A percentile compares a stretch with the other conserved stretches of the same genome.
Evolutionary conservation across 2,329 filamentous ascomycete species (phyloP).

Genomic region (Xylariaceae sp.): DNA sequence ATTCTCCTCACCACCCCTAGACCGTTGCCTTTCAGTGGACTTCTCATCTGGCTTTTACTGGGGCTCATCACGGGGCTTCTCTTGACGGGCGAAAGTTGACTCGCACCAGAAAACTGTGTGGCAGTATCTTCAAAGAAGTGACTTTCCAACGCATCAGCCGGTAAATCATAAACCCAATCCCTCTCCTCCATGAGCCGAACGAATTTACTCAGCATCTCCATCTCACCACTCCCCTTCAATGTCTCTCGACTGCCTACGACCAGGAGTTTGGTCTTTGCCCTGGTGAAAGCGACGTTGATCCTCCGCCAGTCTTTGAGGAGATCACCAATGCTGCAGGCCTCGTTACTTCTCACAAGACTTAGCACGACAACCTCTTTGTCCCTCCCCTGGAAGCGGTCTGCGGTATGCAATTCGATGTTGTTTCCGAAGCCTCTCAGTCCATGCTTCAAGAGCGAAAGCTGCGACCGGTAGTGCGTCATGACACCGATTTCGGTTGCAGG

Average conservation of each 20-base stretch:
- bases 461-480: conserved; percentile 94
- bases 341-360: conserved; percentile 83
- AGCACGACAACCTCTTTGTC: conserved; percentile 93
- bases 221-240: conserved; percentile 66
- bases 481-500: conserved; percentile 78
- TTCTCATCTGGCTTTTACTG: conserved; percentile 25
- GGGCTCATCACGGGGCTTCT: conserved; percentile 20
- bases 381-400: conserved; percentile 92
- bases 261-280: conserved; percentile 87
- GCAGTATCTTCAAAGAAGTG: conserved; percentile 64
- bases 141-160: conserved; percentile 58
- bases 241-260: conserved; percentile 82
- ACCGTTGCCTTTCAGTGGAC: conserved; percentile 17
- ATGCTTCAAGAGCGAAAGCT: conserved; percentile 79
- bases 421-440: conserved; percentile 56
- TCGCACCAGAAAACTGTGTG: conserved; percentile 44
- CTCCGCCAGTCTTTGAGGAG: conserved; percentile 86
- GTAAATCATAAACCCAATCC: conserved; percentile 78
- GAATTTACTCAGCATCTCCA: conserved; percentile 76
- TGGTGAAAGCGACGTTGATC: conserved; percentile 93
- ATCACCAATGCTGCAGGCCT: conserved; percentile 80
- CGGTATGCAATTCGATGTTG: conserved; percentile 89
- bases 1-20: conserved; percentile 7
- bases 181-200: conserved; percentile 72
- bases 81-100: conserved; percentile 19